These are phyloP conservation scores for Dissophora ornata DNA, from an alignment of 192 early-diverging fungal species.

Conservation along the genomic window DNA sequence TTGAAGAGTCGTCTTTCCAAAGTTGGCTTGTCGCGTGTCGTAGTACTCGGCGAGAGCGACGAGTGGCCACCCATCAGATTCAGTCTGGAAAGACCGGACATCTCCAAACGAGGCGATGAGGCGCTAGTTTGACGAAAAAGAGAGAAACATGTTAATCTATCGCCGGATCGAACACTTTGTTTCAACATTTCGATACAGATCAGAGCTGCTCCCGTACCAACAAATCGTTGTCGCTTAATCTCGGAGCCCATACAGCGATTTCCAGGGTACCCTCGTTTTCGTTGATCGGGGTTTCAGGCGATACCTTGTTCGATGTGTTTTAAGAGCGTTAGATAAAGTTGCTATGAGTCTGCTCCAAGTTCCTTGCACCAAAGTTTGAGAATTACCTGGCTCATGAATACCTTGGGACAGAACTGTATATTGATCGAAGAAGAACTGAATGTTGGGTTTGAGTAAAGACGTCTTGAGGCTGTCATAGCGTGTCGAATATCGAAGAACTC, in stretches of 20 bases:
- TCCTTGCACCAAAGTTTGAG: too few species aligned
- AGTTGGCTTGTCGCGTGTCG: constrained; percentile 58
- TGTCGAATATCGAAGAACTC: constrained; percentile 62
- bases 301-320: constrained; percentile 5
- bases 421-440: constrained; percentile 14
- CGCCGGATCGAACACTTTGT: too few species aligned
- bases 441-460: constrained; percentile 5
- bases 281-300: constrained; percentile 2
- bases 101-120: constrained; percentile 54
- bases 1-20: constrained; percentile 43
- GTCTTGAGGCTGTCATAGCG: constrained; percentile 39
- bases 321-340: too few species aligned
- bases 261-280: constrained; percentile 52
- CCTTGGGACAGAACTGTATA: constrained; percentile 44
- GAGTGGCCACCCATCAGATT: constrained; percentile 10
- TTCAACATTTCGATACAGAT: too few species aligned
- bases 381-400: constrained; percentile 19
- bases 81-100: constrained; percentile 48
- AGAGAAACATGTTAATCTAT: not conserved
- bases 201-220: too few species aligned
- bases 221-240: constrained; percentile 36
- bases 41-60: constrained; percentile 59
- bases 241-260: constrained; percentile 18
- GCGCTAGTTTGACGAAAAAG: constrained; percentile 10
- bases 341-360: too few species aligned